phyloP scores from a whole-genome alignment of 2,329 filamentous ascomycete species.

The Stachybotrys chartarum region DNA sequence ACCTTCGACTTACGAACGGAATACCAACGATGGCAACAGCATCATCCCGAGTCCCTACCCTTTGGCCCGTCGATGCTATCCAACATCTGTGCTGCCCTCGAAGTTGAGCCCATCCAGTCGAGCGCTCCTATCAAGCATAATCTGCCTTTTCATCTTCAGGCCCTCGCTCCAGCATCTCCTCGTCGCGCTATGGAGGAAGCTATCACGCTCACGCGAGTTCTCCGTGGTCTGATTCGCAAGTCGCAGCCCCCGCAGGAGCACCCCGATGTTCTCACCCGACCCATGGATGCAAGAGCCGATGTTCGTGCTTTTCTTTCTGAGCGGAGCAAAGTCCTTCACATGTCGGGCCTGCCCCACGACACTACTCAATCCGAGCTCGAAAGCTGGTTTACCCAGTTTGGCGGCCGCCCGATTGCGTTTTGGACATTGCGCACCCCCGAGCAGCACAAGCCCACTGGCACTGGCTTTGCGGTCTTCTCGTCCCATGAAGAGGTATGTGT shows the following conservation, averaged over 20 bases:
- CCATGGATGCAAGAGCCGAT: conserved; percentile 94
- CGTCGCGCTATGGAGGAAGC: conserved; percentile 97
- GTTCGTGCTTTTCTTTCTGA: conserved; percentile 94
- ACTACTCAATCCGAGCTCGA: conserved; percentile 98
- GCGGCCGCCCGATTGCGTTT: conserved; percentile 94
- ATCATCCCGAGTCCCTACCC: conserved; percentile 93
- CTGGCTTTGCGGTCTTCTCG: conserved; percentile 96
- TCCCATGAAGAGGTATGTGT: conserved; percentile 91
- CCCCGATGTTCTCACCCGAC: conserved; percentile 86
- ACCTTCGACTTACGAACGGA: conserved; percentile 96
- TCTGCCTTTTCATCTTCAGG: conserved; percentile 94
- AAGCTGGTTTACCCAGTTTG: conserved; percentile 99
- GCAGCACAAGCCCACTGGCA: conserved; percentile 98
- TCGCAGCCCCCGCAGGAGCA: conserved; percentile 91
- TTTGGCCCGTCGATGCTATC: conserved; percentile 93
- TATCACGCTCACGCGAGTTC: conserved; percentile 84
- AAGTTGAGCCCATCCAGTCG: conserved; percentile 95
- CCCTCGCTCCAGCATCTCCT: conserved; percentile 88
- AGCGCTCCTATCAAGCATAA: conserved; percentile 99
- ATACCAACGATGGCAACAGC: conserved; percentile 97
- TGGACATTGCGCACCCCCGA: conserved; percentile 97
- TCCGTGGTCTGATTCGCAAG: conserved; percentile 89
- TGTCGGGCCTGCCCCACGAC: conserved; percentile 94
- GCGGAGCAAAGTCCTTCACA: conserved; percentile 94
- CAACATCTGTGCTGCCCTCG: conserved; percentile 96